Base-by-base conservation (phyloP, 1,139 yeast species). In the Candida freyschussii region DNA sequence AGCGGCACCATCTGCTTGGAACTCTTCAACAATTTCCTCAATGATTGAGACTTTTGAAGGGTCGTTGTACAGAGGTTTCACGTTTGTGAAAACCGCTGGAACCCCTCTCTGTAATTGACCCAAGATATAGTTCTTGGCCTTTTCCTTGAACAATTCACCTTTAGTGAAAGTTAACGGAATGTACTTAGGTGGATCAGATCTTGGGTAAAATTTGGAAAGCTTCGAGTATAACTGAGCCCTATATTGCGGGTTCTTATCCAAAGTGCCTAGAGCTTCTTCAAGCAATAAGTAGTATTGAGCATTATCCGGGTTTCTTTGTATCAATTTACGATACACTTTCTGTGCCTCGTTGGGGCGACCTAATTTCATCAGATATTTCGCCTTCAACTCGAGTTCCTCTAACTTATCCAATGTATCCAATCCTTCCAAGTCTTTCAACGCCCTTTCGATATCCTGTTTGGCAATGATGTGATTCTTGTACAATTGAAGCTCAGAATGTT, bases 231-330 rank as follows among this genome's bases (percentile, higher is more conserved):
- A 60, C 23, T 63, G 66, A 39, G 70, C 59, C 54, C 81, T 70
- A 32, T 62, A 47, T 12, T 60, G 65, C 12, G 59, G 55, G 25
- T 69, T 54, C 22, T 57, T 56, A 11, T 44, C 47, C 12, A 73
- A 61, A 16, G 53, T 36, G 3, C 69, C 75, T 40, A 84, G 65
- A 1, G 87, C 65, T 26, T 68, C 57, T 52, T 89, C 96, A 41
- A 91, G 65, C 32, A 72, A 59, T 29, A 60, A 58, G 54, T 85
- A 89, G 54, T 85, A 86, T 13, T 59, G 63, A 27, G 66, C 64
- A 49, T 83, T 74, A 50, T 89, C 96, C 1, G 97, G 95, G 56
- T 89, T 91, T 53, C 96, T 77, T 55, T 82, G 77, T 39, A 91
- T 66, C 41, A 91, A 65, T 37, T 69, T 63, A 55, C 95, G 75